Conservation (phyloP, 345 rosid species). For the Hibiscus tridactylites region DNA sequence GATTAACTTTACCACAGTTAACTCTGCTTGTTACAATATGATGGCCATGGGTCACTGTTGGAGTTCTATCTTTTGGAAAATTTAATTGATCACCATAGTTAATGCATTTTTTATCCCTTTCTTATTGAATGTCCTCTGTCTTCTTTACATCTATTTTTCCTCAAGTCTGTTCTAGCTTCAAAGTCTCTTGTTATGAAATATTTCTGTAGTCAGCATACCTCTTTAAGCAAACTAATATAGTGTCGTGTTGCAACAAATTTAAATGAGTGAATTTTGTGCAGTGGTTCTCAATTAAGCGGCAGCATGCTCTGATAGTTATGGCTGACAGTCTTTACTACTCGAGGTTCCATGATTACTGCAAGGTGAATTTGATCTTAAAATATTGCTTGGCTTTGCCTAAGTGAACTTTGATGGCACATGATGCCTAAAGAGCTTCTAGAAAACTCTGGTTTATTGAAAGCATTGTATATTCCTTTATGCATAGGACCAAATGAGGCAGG, state of each 20-base stretch:
- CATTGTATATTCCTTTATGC: background rate
- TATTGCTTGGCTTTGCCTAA: background rate
- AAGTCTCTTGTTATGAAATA: background rate
- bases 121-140: background rate
- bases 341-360: constrained; percentile 80
- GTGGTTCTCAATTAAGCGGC: constrained; percentile 99
- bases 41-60: background rate
- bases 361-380: constrained; percentile 33
- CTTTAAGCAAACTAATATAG: background rate
- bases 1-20: background rate
- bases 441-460: background rate
- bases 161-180: background rate
- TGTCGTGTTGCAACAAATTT: background rate
- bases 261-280: constrained; percentile 32
- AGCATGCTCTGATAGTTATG: constrained; percentile 85
- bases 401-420: background rate
- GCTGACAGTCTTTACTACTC: constrained; percentile 91
- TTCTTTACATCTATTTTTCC: background rate
- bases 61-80: background rate
- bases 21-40: background rate
- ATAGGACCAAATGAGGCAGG: background rate
- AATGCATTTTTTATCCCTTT: background rate
- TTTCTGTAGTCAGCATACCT: background rate
- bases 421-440: background rate
- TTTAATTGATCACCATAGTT: background rate